Evolutionary conservation across 2,329 filamentous ascomycete species (phyloP).

Genomic region (Scedosporium minutisporum): DNA sequence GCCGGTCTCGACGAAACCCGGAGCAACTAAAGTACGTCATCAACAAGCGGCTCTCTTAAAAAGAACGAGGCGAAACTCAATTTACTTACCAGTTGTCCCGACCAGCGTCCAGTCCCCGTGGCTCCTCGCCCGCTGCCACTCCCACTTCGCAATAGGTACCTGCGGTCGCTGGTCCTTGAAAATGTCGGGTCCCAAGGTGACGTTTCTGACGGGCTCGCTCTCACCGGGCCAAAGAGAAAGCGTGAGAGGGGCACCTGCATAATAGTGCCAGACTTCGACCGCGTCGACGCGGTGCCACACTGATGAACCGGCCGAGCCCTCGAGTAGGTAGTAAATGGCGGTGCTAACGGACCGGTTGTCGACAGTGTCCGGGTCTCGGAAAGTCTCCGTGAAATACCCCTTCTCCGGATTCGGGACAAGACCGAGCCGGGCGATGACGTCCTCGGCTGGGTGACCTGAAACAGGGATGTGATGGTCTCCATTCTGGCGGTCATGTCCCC

Average conservation of each 20-base stretch:
- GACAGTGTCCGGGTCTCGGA: constrained; percentile 24
- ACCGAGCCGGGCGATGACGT: constrained; percentile 32
- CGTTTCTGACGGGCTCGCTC: constrained; percentile 23
- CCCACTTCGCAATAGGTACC: constrained; percentile 25
- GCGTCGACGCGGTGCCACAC: constrained; percentile 42
- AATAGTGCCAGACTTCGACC: constrained; percentile 43
- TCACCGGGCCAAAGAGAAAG: constrained; percentile 34
- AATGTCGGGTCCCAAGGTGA: constrained; percentile 32
- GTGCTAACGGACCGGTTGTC: constrained; percentile 32
- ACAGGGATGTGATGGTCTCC: no score
- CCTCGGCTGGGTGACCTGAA: constrained; percentile 20
- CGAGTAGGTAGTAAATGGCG: constrained; percentile 43
- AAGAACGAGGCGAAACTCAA: background rate
- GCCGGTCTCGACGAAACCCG: background rate
- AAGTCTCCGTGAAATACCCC: constrained; percentile 38
- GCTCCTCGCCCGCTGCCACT: constrained; percentile 38
- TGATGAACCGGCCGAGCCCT: constrained; percentile 30
- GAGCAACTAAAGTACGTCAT: background rate
- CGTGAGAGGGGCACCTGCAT: constrained; percentile 39
- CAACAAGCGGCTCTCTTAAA: background rate
- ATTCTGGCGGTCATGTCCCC: no score
- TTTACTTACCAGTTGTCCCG: constrained; percentile 18
- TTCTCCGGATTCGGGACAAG: constrained; percentile 36
- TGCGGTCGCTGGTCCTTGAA: constrained; percentile 32
- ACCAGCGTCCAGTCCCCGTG: constrained; percentile 39